Evolutionary conservation across 2,329 filamentous ascomycete species (phyloP).

Genomic region (Aspergillus sp.): DNA sequence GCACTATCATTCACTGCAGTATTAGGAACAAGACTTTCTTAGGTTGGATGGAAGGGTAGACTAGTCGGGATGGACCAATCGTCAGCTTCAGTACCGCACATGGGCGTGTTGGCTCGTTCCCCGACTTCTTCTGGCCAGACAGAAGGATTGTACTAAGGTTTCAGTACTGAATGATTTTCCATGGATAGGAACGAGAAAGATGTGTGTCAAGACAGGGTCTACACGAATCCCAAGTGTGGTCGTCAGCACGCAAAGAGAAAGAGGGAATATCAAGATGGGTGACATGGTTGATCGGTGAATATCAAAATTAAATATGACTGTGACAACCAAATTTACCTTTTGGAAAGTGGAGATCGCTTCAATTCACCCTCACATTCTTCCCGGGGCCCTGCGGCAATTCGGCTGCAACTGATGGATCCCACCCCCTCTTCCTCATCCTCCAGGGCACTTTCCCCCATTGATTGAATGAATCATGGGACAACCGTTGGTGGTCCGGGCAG

Average conservation of each 20-base stretch:
- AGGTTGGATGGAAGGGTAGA: too few relatives aligned
- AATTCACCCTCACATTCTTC: neutral
- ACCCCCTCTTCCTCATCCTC: neutral
- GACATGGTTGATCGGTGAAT: neutral
- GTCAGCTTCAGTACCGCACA: neutral
- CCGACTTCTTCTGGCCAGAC: neutral
- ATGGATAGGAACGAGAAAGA: too few relatives aligned
- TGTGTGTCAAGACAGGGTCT: neutral
- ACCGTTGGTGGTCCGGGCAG: neutral
- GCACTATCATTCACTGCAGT: too few relatives aligned
- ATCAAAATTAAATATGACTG: neutral
- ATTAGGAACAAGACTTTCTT: neutral
- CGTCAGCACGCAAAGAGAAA: too few relatives aligned
- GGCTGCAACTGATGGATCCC: neutral
- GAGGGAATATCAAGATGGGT: too few relatives aligned
- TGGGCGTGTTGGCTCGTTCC: slow-evolving; percentile 9
- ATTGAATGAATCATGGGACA: neutral
- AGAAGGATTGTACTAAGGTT: neutral
- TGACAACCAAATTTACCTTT: neutral
- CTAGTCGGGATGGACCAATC: neutral
- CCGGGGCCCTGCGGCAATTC: neutral
- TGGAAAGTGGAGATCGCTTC: neutral
- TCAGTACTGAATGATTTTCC: too few relatives aligned
- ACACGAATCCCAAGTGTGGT: too few relatives aligned
- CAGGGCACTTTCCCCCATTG: neutral